phyloP scores from a whole-genome alignment of 495 filamentous ascomycete species.

The Penicillium parvum region DNA sequence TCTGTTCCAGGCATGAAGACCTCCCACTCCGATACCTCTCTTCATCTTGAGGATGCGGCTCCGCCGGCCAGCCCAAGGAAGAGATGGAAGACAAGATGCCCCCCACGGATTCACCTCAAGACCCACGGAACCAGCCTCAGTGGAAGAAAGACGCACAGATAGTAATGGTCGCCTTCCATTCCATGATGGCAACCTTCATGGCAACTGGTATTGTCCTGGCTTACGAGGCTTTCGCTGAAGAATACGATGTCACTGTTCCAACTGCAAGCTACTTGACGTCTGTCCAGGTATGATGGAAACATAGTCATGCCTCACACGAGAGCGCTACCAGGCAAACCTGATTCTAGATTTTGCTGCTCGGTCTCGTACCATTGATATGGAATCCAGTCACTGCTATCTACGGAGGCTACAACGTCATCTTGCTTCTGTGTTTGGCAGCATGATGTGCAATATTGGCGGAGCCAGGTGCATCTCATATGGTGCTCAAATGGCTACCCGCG shows the following conservation, averaged over 20 bases:
- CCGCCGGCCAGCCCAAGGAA: not conserved
- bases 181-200: constrained; percentile 32
- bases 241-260: constrained; percentile 22
- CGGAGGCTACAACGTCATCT: constrained; percentile 27
- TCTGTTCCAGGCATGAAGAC: constrained; percentile 13
- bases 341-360: constrained; percentile 28
- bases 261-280: constrained; percentile 30
- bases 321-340: not conserved
- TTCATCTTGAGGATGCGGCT: constrained; percentile 17
- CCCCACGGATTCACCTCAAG: constrained; percentile 5
- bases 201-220: constrained; percentile 33
- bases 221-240: constrained; percentile 24
- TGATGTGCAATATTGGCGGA: constrained; percentile 34
- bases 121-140: constrained; percentile 25
- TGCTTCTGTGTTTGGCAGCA: constrained; percentile 30
- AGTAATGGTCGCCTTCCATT: constrained; percentile 35
- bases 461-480: constrained; percentile 28
- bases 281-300: constrained; percentile 19
- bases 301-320: too few species aligned
- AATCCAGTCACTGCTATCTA: constrained; percentile 28
- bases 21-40: constrained; percentile 1
- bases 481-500: constrained; percentile 25
- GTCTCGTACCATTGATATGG: constrained; percentile 28
- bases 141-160: constrained; percentile 35
- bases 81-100: constrained; percentile 1